These are phyloP conservation scores for Pseudovirgaria hyperparasitica DNA, from an alignment of 2,329 filamentous ascomycete species.

Conservation along the genomic window DNA sequence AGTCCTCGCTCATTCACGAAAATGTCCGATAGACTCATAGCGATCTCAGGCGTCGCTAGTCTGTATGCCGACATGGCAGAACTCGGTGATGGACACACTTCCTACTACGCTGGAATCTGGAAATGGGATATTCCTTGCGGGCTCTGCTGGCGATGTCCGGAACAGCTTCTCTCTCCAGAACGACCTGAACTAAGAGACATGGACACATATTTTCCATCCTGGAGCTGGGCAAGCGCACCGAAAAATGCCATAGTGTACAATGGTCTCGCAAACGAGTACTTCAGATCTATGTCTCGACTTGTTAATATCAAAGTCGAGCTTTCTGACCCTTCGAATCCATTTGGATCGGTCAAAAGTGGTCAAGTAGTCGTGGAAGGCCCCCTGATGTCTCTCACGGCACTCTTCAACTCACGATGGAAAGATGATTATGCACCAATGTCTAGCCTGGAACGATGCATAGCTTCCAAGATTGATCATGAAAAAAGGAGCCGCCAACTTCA, in stretches of 20 bases:
- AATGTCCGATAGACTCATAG: constrained; percentile 1
- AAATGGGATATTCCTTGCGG: neutral
- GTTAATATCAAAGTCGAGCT: constrained; percentile 2
- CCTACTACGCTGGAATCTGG: constrained; percentile 2
- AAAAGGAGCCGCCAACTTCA: no score
- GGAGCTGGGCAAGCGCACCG: constrained; percentile 4
- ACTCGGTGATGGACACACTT: no score
- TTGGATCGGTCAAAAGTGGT: constrained; percentile 2
- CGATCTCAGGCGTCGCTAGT: constrained; percentile 1
- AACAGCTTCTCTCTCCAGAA: neutral
- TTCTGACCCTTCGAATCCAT: constrained; percentile 2
- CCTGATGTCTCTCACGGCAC: neutral
- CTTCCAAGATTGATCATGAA: no score
- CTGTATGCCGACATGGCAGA: constrained; percentile 1
- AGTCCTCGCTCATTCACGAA: constrained; percentile 2
- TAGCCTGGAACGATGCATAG: constrained; percentile 1
- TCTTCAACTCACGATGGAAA: constrained; percentile 2
- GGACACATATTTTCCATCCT: constrained; percentile 2
- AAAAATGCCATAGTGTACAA: constrained; percentile 1
- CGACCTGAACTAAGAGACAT: neutral
- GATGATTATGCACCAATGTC: constrained; percentile 1
- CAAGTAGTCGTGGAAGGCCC: constrained; percentile 2
- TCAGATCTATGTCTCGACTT: constrained; percentile 1
- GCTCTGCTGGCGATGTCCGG: neutral
- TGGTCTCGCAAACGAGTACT: neutral